Evolutionary conservation across 2,329 filamentous ascomycete species (phyloP).

Genomic region (Septoria petroselini): DNA sequence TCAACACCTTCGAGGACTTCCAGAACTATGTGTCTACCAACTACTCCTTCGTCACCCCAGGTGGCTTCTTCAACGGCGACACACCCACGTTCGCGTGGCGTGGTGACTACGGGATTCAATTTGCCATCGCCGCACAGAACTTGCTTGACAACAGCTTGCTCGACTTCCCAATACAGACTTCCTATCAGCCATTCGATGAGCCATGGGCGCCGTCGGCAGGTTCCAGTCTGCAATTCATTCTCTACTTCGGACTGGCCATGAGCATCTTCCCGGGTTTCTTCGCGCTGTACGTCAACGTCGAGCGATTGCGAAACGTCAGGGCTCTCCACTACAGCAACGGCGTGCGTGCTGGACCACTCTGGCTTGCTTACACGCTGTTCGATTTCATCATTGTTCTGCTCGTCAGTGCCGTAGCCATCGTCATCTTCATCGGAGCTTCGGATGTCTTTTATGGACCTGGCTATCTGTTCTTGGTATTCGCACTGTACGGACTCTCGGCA

Average conservation of each 20-base stretch:
- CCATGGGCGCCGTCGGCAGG: slow-evolving; percentile 68
- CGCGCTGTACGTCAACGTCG: slow-evolving; percentile 80
- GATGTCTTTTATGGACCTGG: slow-evolving; percentile 72
- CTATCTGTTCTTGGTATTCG: slow-evolving; percentile 77
- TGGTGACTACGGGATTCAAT: slow-evolving; percentile 61
- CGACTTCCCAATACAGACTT: slow-evolving; percentile 66
- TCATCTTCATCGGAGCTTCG: slow-evolving; percentile 63
- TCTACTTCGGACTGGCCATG: slow-evolving; percentile 79
- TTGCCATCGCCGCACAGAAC: slow-evolving; percentile 78
- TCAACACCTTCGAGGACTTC: slow-evolving; percentile 67
- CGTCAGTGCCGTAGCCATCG: slow-evolving; percentile 63
- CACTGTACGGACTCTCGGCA: slow-evolving; percentile 76
- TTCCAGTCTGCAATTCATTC: slow-evolving; percentile 71
- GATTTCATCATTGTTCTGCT: slow-evolving; percentile 73
- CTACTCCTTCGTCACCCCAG: slow-evolving; percentile 68
- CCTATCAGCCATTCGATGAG: slow-evolving; percentile 71
- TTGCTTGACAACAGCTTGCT: slow-evolving; percentile 76
- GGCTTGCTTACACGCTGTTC: slow-evolving; percentile 77
- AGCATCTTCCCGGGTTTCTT: slow-evolving; percentile 82
- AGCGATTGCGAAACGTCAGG: slow-evolving; percentile 73
- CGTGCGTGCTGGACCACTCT: slow-evolving; percentile 75
- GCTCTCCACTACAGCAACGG: slow-evolving; percentile 90
- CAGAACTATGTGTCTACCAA: slow-evolving; percentile 60
- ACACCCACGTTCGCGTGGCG: slow-evolving; percentile 68
- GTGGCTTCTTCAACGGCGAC: slow-evolving; percentile 71